A percentile compares a stretch with the other conserved stretches of the same genome.
These are phyloP conservation scores for Corynascus novoguineensis DNA, from an alignment of 495 filamentous ascomycete species.

Conservation along the genomic window DNA sequence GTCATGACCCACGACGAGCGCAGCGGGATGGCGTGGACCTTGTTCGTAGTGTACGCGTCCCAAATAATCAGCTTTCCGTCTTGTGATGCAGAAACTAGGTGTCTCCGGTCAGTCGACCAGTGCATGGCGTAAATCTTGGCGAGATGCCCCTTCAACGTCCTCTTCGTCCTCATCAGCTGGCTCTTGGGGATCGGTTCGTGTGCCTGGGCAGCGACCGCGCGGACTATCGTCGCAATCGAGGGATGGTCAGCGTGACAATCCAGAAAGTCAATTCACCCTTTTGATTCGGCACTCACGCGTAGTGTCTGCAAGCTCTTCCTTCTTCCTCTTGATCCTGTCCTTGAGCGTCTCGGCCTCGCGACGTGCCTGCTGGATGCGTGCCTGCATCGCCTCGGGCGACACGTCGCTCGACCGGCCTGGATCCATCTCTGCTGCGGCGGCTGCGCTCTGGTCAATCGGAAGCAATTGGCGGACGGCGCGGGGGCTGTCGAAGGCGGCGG, in stretches of 20 bases:
- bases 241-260: slow-evolving; percentile 7
- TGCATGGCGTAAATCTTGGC: slow-evolving; percentile 99
- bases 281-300: slow-evolving; percentile 64
- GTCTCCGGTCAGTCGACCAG: slow-evolving; percentile 97
- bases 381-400: slow-evolving; percentile 57
- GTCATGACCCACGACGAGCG: slow-evolving; percentile 99
- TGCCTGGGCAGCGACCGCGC: slow-evolving; percentile 80
- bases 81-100: slow-evolving; percentile 96
- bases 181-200: slow-evolving; percentile 87
- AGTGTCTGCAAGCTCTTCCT: slow-evolving; percentile 97
- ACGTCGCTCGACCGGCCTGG: slow-evolving; percentile 50
- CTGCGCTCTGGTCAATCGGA: slow-evolving; percentile 18
- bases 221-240: slow-evolving; percentile 56
- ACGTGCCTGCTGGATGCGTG: slow-evolving; percentile 89
- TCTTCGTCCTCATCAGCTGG: slow-evolving; percentile 87
- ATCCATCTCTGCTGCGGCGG: slow-evolving; percentile 38
- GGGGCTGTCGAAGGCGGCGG: slow-evolving; percentile 15
- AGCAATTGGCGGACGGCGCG: slow-evolving; percentile 22
- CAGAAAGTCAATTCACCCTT: neutral
- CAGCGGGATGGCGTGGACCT: slow-evolving; percentile 97
- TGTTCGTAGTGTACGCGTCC: slow-evolving; percentile 99
- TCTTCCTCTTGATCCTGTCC: slow-evolving; percentile 98
- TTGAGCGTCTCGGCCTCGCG: slow-evolving; percentile 97
- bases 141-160: slow-evolving; percentile 92
- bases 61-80: slow-evolving; percentile 99